Evolutionary conservation across 1,284 basidiomycete genomes (phyloP), one percentile per base, ranked within the genome.

Genomic region (Entoloma clypeatum): DNA sequence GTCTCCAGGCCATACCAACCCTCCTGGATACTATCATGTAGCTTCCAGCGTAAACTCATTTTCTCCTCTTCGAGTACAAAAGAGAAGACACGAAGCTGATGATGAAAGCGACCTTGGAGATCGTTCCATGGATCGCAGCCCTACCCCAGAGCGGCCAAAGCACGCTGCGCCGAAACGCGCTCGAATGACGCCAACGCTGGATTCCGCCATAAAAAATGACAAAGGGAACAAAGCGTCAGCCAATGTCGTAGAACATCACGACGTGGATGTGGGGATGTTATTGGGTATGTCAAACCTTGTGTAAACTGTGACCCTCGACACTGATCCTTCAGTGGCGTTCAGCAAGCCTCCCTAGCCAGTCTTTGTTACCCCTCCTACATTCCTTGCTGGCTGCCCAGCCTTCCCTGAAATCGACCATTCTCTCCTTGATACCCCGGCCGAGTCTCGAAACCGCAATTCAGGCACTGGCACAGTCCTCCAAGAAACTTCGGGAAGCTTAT

Each of bases 101-200:
- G 81, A 81, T 14, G 71, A 75, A 28, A 45, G 56, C 47, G 63
- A 67, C 40, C 43, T 45, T 52, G 54, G 72, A 39, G 84, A 87
- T 51, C 74, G 81, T 45, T 71, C 77, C 13, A 88, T 88, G 86
- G 85, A 88, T 58, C 73, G 84, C 49, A 87, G 85, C 51, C 85
- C 86, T 7, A 86, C 85, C 6, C 86, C 85, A 14, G 85, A 88
- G 60, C 72, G 82, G 33, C 75, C 74, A 16, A 84, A 79, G 59
- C 75, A 78, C 50, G 69, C 70, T 10, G 68, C 74, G 36, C 81
- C 80, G 14, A 88, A 88, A 60, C 75, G 84, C 44, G 73, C 73
- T 33, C 77, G 78, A 44, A 64, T 77, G 31, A 56, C 63, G 30
- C 62, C 66, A 36, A 53, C 66, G 14, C 51, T 56, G 11, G 65